A percentile compares a stretch with the other conserved stretches of the same genome.
Evolutionary conservation across 2,329 filamentous ascomycete species (phyloP).

Genomic region (Paecilomyces dactylethromorphus): DNA sequence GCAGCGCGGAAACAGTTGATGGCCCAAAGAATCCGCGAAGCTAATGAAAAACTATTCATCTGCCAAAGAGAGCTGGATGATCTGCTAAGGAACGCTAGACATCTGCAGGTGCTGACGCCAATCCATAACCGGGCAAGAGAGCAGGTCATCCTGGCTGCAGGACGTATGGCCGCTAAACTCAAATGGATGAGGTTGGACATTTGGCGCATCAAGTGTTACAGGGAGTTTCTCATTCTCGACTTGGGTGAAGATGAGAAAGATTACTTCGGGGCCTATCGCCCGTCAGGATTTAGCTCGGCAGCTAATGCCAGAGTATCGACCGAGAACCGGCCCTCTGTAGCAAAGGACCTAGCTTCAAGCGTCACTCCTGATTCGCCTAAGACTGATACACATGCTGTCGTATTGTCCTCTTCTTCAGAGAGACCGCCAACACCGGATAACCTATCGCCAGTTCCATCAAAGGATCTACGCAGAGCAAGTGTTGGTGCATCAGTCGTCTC

Average conservation of each 20-base stretch:
- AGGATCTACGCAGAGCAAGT: conserved; percentile 23
- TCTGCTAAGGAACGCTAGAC: conserved; percentile 80
- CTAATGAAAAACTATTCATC: conserved; percentile 67
- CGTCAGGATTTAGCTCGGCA: conserved; percentile 2
- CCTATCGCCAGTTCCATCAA: conserved; percentile 14
- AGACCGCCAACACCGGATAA: conserved; percentile 12
- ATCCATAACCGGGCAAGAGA: conserved; percentile 88
- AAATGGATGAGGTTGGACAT: conserved; percentile 95
- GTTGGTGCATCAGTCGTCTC: conserved; percentile 25
- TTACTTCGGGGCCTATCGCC: conserved; percentile 2
- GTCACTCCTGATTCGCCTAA: conserved; percentile 14
- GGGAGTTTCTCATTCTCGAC: conserved; percentile 79
- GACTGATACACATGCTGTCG: conserved; percentile 13
- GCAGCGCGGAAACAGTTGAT: conserved; percentile 77
- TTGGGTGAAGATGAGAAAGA: conserved; percentile 63
- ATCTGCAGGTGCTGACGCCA: conserved; percentile 80
- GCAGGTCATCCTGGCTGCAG: conserved; percentile 75
- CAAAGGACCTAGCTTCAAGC: conserved; percentile 14
- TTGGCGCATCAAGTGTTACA: conserved; percentile 85
- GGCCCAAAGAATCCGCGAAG: conserved; percentile 73
- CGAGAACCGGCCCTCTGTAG: conserved; percentile 9
- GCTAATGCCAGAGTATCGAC: conserved; percentile 10
- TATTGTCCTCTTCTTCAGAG: conserved; percentile 8
- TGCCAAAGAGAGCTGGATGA: conserved; percentile 73
- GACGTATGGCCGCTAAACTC: conserved; percentile 75